These are phyloP conservation scores for Sporisorium exsertum DNA, from an alignment of 1,284 basidiomycete species.

Conservation along the genomic window DNA sequence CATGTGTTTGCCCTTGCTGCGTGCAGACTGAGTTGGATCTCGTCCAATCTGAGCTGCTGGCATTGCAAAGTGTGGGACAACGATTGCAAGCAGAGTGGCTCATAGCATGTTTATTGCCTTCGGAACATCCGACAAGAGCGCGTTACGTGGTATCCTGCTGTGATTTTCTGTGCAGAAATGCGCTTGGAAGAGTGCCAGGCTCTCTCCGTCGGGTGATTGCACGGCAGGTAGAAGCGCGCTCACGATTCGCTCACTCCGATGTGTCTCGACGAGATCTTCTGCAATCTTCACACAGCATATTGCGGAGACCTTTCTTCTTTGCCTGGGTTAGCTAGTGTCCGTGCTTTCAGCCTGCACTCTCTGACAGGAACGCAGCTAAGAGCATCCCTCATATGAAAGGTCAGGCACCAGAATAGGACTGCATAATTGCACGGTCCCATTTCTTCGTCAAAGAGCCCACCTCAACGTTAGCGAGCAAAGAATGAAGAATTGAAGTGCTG, in stretches of 20 bases:
- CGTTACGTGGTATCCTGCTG: background rate
- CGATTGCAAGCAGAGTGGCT: background rate
- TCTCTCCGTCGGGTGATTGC: background rate
- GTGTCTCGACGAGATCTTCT: too few species aligned
- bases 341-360: background rate
- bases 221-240: background rate
- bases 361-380: background rate
- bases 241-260: too few species aligned
- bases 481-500: background rate
- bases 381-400: background rate
- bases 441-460: background rate
- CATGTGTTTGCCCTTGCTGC: background rate
- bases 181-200: background rate
- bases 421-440: background rate
- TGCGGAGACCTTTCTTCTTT: too few species aligned
- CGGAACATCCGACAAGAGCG: background rate
- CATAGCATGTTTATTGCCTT: too few species aligned
- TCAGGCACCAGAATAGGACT: background rate
- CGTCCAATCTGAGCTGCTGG: too few species aligned
- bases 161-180: background rate
- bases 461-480: background rate
- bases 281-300: too few species aligned
- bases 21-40: background rate
- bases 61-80: background rate
- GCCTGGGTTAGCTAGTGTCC: background rate